Percentiles rank a stretch among this genome's conserved stretches.
These are phyloP conservation scores for Colletotrichum cordylinicola DNA, from an alignment of 2,329 filamentous ascomycete genomes.

Conservation along the genomic window DNA sequence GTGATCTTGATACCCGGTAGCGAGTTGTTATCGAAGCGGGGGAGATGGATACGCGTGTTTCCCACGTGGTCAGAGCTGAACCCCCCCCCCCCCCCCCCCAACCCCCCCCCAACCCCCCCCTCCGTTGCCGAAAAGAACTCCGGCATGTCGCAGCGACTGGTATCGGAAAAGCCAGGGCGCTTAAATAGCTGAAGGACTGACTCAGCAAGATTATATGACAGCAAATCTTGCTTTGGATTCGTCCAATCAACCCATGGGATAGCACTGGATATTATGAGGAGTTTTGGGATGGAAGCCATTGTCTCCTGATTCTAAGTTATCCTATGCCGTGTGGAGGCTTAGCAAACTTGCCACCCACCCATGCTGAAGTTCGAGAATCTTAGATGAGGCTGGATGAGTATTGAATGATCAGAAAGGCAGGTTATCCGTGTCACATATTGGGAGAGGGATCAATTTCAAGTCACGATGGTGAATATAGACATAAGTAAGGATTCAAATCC, in stretches of 20 bases:
- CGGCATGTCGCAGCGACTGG: background rate
- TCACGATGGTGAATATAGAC: background rate
- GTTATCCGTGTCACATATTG: background rate
- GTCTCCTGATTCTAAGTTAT: background rate
- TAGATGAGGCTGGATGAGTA: background rate
- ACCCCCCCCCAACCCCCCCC: too few relatives aligned
- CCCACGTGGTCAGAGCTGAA: background rate
- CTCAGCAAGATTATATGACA: background rate
- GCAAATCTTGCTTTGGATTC: background rate
- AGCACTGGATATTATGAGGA: background rate
- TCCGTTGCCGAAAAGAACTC: background rate
- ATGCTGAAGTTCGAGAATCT: background rate
- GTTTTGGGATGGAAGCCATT: background rate
- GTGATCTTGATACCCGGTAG: background rate
- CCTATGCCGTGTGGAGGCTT: background rate
- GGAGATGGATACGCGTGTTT: background rate
- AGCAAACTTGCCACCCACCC: background rate
- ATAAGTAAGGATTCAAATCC: rapidly evolving
- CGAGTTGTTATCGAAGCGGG: background rate
- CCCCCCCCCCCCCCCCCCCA: too few relatives aligned
- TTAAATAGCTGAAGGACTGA: background rate
- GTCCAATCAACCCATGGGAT: background rate
- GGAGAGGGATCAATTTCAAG: rapidly evolving
- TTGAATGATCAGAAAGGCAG: background rate
- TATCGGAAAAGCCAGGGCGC: background rate